Percentiles rank a stretch among this genome's conserved stretches.
Evolutionary conservation across 2,329 filamentous ascomycete genomes (phyloP).

Genomic region (Fusarium sp.): DNA sequence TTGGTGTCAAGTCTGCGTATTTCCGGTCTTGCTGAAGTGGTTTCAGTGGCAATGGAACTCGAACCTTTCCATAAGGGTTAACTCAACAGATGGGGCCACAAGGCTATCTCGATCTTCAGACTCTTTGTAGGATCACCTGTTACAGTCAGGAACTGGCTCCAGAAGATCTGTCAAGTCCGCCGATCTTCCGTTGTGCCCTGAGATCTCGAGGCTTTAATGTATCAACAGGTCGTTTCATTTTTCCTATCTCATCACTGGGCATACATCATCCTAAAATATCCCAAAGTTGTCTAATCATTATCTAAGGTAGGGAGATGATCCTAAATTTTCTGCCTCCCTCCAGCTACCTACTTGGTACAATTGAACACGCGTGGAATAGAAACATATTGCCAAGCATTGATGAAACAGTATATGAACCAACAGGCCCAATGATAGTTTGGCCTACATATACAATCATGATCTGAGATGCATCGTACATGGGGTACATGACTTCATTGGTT

Average conservation of each 20-base stretch:
- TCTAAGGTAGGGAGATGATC: not conserved
- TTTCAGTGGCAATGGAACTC: slow-evolving; percentile 24
- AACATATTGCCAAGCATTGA: not conserved
- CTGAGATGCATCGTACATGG: not conserved
- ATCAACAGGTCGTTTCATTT: not conserved
- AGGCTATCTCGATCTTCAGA: slow-evolving; percentile 6
- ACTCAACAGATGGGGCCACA: slow-evolving; percentile 12
- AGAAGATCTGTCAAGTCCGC: not conserved
- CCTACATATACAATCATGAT: not conserved
- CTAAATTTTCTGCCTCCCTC: not conserved
- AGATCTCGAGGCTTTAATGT: not conserved
- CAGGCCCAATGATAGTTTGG: not conserved
- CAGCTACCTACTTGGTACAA: not conserved
- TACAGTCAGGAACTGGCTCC: slow-evolving; percentile 27
- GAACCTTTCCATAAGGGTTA: not conserved
- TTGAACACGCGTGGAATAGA: not conserved
- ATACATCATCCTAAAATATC: not conserved
- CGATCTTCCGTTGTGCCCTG: not conserved
- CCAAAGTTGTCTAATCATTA: not conserved
- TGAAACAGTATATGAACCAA: not conserved
- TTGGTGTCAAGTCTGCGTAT: not conserved
- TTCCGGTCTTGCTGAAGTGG: not conserved
- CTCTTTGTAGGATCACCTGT: not conserved
- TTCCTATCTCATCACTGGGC: not conserved
- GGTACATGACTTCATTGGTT: not conserved